These are phyloP conservation scores for Trichophyton mentagrophytes DNA, from an alignment of 2,329 filamentous ascomycete genomes.

Conservation along the genomic window DNA sequence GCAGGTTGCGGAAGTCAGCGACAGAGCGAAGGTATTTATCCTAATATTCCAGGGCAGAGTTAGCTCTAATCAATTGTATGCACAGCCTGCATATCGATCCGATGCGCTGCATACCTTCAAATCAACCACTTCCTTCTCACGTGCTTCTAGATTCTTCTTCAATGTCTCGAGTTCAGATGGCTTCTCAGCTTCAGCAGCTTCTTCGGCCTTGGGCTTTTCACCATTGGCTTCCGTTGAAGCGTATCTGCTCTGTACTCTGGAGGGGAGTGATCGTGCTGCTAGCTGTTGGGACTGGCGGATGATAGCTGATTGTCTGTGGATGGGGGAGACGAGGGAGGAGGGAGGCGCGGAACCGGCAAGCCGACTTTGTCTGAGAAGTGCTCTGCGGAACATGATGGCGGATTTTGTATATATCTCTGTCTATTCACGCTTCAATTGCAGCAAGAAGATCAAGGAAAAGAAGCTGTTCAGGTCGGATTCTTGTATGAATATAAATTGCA, in stretches of 20 bases:
- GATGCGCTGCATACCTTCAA: slow-evolving; percentile 58
- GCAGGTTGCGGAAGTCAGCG: slow-evolving; percentile 95
- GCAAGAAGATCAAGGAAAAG: not conserved
- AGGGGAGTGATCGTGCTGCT: slow-evolving; percentile 23
- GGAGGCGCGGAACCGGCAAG: slow-evolving; percentile 26
- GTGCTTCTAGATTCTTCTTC: slow-evolving; percentile 57
- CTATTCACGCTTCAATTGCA: not conserved
- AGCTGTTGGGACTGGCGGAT: slow-evolving; percentile 20
- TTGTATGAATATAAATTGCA: not conserved
- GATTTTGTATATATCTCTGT: not conserved
- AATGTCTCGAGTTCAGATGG: slow-evolving; percentile 34
- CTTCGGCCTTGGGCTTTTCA: slow-evolving; percentile 22
- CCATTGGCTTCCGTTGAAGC: slow-evolving; percentile 32
- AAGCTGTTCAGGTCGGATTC: not conserved
- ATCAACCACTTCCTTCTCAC: slow-evolving; percentile 61
- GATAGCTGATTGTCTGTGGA: slow-evolving; percentile 25
- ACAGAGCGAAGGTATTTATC: slow-evolving; percentile 90
- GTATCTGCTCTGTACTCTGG: slow-evolving; percentile 25
- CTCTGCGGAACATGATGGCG: slow-evolving; percentile 30
- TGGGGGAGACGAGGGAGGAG: slow-evolving; percentile 20
- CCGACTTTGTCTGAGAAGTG: slow-evolving; percentile 31
- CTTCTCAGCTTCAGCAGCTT: slow-evolving; percentile 30
- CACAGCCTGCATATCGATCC: not conserved
- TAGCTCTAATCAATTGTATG: not conserved
- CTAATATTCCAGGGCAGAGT: slow-evolving; percentile 35